These are phyloP conservation scores for Thuidium tamariscinum DNA, from an alignment of 225 moss, liverwort and hornwort species.

Conservation along the genomic window DNA sequence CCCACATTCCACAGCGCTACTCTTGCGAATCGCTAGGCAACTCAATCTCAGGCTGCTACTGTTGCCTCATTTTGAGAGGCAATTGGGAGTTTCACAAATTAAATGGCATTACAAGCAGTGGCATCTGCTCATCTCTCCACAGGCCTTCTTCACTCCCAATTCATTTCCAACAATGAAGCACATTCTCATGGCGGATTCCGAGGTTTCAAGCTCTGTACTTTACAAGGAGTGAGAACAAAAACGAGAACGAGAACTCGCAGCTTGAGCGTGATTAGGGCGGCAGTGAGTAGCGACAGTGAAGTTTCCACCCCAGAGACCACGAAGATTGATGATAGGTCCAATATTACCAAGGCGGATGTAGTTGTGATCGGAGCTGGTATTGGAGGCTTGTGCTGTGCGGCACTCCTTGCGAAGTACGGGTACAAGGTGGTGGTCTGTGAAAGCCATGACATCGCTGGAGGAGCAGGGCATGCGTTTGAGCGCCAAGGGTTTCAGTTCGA, in stretches of 20 bases:
- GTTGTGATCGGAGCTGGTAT: conserved; percentile 83
- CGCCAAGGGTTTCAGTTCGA: conserved; percentile 68
- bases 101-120: conserved; percentile 16
- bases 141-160: not conserved
- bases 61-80: not conserved
- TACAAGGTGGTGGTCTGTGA: conserved; percentile 62
- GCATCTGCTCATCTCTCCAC: not conserved
- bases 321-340: not conserved
- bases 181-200: not conserved
- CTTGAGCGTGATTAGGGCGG: not conserved
- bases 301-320: not conserved
- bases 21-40: not conserved
- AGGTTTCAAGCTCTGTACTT: not conserved
- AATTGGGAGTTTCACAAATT: not conserved
- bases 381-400: conserved; percentile 71
- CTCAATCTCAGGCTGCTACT: not conserved
- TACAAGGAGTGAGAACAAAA: not conserved
- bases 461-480: conserved; percentile 64
- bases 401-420: conserved; percentile 62
- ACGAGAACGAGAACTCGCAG: not conserved
- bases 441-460: conserved; percentile 71
- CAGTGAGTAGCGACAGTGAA: conserved; percentile 14
- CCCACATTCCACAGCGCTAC: not conserved
- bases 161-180: not conserved
- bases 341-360: conserved; percentile 27